Evolutionary conservation across 257 asterid species (phyloP), one percentile per base, ranked within the genome.

Genomic region (Knoxia roxburghii): DNA sequence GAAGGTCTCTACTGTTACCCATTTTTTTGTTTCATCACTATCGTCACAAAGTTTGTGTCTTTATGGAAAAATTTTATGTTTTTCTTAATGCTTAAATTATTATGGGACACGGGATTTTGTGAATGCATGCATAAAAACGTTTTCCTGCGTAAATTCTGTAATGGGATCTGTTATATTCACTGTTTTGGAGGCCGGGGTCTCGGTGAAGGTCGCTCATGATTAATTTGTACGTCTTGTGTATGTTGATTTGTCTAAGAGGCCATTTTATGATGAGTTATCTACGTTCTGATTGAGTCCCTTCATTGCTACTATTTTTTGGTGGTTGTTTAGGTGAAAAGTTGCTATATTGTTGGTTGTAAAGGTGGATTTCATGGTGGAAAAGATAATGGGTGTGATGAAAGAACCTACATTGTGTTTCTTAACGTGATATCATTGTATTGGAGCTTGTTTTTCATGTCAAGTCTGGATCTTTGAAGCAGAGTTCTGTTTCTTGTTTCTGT

Each of bases 1-100:
- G 88, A 83, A 80, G 88, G 88, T 83, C 58, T 58, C 60, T 53
- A 50, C 8, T 45, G 48, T 71, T 27, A 11, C 4, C 26, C 26
- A n/a, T 14, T 43, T 17, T 50, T 14, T 2, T 30, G 30, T 35
- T 37, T 37, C 4, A 3, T 37, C 41, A 53, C 17, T 20, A 27
- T 57, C 41, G 4, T 39, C 11, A 26, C 7, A 20, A n/a, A 15
- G 23, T 26, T 13, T 64, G 11, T 8, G 50, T 35, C 18, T 24
- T 50, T 50, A 7, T n/a, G 56, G n/a, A 35, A 37, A 60, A 60
- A 37, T 48, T 60, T 60, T n/a, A 6, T 39, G 29, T 60, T 50
- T 37, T 35, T 37, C 18, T 49, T 15, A 12, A 13, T 53, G 13
- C 45, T 33, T 59, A 23, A 12, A 13, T 59, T 23, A 17, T 32